A percentile compares a stretch with the other conserved stretches of the same genome.
Conservation (phyloP, 345 rosid species). For the Salix brachista region DNA sequence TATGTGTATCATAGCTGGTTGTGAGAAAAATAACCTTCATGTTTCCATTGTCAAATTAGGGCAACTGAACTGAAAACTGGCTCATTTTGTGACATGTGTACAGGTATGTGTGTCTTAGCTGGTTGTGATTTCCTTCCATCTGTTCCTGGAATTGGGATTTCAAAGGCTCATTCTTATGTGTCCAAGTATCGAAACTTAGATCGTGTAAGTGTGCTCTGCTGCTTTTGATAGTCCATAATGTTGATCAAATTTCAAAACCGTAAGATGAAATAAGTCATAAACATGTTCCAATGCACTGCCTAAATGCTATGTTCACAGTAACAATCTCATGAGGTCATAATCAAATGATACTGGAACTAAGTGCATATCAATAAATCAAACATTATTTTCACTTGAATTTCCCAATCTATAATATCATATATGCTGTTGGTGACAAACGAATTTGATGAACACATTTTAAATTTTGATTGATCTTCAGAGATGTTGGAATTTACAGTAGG, state of each 20-base stretch:
- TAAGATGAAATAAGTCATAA: background rate
- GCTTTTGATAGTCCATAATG: slow-evolving; percentile 1
- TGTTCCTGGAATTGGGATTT: slow-evolving; percentile 82
- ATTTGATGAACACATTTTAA: background rate
- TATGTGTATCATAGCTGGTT: background rate
- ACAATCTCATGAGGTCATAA: background rate
- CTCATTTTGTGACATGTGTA: slow-evolving; percentile 12
- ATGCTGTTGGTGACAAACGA: background rate
- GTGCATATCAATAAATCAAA: background rate
- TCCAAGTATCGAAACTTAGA: slow-evolving; percentile 73
- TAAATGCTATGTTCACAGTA: background rate
- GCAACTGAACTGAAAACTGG: slow-evolving; percentile 3
- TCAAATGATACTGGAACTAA: background rate
- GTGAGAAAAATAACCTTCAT: too few relatives aligned
- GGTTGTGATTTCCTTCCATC: slow-evolving; percentile 94
- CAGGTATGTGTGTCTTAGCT: slow-evolving; percentile 94
- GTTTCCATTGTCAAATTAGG: background rate
- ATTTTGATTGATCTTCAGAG: background rate
- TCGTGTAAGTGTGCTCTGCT: slow-evolving; percentile 47
- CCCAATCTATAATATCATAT: background rate
- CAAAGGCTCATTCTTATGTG: slow-evolving; percentile 61
- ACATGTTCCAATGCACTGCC: background rate
- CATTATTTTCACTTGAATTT: background rate
- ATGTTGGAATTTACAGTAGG: background rate
- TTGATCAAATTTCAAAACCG: background rate